Base-by-base conservation (phyloP, 441 rosid species). In the Pelargonium cotyledonis region DNA sequence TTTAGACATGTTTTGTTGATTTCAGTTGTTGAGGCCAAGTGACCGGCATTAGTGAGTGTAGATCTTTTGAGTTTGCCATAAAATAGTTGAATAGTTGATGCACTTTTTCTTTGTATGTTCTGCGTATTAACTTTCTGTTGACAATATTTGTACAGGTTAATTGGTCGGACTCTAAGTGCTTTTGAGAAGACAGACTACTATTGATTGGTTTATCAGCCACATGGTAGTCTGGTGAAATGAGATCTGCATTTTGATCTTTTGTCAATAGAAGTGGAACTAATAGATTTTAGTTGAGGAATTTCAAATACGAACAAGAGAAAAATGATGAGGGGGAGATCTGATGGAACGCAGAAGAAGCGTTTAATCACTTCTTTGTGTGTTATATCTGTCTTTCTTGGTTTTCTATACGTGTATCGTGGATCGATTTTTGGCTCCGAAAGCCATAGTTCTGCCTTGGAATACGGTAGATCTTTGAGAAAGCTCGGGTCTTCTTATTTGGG, bases 401-500 rank as follows among this genome's bases (percentile, higher is more conserved):
- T 49, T 6, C 82, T 65, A 83, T 86, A 73, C 26, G 84, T 85
- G 72, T 70, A 73, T 68, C 80, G 67, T 26, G 90, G 89, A 70
- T 78, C 92, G 57, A 84, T 49, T 49, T 49, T 49, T 49, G 57
- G 57, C 18, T 88, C 92, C 26, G 84, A 86, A 73, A 70, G 73
- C 71, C 80, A 68, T 26, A 88, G 89, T 70, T 78, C 97, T 29
- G 91, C 96, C 53, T 72, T 91, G 68, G 99, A 86, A 72, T 92
- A 87, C 77, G 97, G 99, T 72, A 84, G 77, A 78, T 89, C 98
- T 15, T 76, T 92, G 82, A 89, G 91, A 70, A 95, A 84, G 77
- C 96, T 95, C 0, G 97, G 99, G 31, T 88, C 98, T 0, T 86
- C 98, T 65, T 91, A 94, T 85, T 80, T 90, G 82, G 85, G 93